Evolutionary conservation across 768 basidiomycete species (phyloP), one percentile per base, ranked within the genome.

Genomic region (Clitopilus passeckerianus): DNA sequence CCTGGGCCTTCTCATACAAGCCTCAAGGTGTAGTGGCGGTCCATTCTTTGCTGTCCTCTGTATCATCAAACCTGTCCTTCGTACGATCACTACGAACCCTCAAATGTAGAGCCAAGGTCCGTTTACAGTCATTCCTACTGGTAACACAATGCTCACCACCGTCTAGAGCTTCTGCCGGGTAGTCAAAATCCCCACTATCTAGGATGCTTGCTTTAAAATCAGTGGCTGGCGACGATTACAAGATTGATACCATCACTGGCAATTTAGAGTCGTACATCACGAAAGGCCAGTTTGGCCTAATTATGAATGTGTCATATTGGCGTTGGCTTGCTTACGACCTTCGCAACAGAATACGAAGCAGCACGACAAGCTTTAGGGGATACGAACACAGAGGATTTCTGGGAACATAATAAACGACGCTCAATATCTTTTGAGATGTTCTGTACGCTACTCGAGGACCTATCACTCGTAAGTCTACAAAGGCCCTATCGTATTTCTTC

Each of bases 241-340:
- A 72, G 41, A 70, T 75, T 54, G 78, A 79, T 60, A 70, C 75
- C 20, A 74, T 79, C 33, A 74, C 71, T 43, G 72, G 71, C 1
- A 71, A 74, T 46, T 58, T 80, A 15, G 65, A 62, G 0, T 30
- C 57, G 10, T 73, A 74, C 66, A 73, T 77, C 10, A 33, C 70
- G 0, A 43, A 61, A n/a, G 72, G 75, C 75, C 57, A 22, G 20
- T 53, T 61, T 27, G 15, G 34, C 34, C 16, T 52, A 3, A 41
- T 41, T 9, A 5, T 3, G 27, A 30, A 30, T 30, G 27, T 30
- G 27, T 7, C 27, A 4, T 30, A 4, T 30, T 30, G 27, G 27
- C 27, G 27, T 30, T 30, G 4, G 7, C 14, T 34, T n/a, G 22
- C 37, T 41, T 41, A 41, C n/a, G n/a, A n/a, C n/a, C 37, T n/a